These are phyloP conservation scores for Lasiosphaeris hirsuta DNA, from an alignment of 495 filamentous ascomycete species.

Conservation along the genomic window DNA sequence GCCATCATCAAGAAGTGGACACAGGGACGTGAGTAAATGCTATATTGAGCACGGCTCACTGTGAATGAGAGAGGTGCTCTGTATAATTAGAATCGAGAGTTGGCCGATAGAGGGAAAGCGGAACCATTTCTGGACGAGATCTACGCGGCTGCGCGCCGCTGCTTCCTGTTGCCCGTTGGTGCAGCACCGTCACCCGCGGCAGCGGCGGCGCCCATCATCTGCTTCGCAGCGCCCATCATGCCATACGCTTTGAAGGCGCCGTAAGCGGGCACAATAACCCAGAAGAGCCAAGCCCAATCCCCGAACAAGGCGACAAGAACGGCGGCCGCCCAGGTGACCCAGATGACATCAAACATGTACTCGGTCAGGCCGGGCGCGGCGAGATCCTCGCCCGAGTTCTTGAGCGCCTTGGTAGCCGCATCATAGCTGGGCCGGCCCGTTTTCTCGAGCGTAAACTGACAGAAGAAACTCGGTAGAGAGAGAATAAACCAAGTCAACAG, in stretches of 20 bases:
- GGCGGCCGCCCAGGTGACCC: constrained; percentile 79
- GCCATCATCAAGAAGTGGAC: constrained; percentile 62
- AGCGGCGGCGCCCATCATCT: constrained; percentile 48
- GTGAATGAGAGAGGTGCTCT: not conserved
- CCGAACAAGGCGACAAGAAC: constrained; percentile 64
- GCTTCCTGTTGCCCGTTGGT: constrained; percentile 48
- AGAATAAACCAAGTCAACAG: constrained; percentile 68
- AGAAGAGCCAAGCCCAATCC: constrained; percentile 75
- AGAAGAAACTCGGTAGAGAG: constrained; percentile 66
- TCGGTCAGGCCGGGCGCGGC: constrained; percentile 87
- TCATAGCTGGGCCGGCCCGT: constrained; percentile 74
- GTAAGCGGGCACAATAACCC: constrained; percentile 65
- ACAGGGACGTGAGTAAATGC: constrained; percentile 28
- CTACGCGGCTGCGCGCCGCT: constrained; percentile 38
- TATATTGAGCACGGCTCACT: constrained; percentile 24
- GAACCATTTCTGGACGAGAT: not conserved
- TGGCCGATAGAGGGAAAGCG: not conserved
- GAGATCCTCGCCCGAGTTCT: constrained; percentile 79
- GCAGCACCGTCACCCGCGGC: constrained; percentile 25
- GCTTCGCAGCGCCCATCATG: constrained; percentile 60
- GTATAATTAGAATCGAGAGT: not conserved
- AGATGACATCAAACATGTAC: constrained; percentile 95
- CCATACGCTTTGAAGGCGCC: constrained; percentile 67
- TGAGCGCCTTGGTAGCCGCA: constrained; percentile 60
- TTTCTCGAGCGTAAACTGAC: constrained; percentile 80